Evolutionary conservation across 306 rosid genomes (phyloP).

Genomic region (Cotoneaster glaucophyllus): DNA sequence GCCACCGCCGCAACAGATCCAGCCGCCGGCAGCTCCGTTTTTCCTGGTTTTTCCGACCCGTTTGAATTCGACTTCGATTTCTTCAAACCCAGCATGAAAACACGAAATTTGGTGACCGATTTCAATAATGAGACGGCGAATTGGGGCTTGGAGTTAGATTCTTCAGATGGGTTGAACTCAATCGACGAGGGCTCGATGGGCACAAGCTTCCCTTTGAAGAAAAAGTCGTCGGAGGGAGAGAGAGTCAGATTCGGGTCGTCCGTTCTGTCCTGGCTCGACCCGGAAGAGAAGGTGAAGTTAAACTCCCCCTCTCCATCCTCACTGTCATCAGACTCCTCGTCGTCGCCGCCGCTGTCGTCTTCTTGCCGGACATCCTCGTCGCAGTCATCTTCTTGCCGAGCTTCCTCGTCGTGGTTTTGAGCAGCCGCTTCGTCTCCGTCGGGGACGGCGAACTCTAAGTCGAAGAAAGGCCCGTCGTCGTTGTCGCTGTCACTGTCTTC

Average conservation of each 20-base stretch:
- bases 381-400: background rate
- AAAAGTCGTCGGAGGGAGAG: constrained; percentile 67
- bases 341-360: constrained; percentile 7
- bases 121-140: constrained; percentile 59
- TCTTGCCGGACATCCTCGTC: constrained; percentile 7
- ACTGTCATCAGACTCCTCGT: constrained; percentile 19
- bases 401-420: background rate
- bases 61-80: constrained; percentile 37
- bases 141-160: constrained; percentile 53
- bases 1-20: constrained; percentile 14
- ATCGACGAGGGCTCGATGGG: constrained; percentile 51
- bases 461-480: constrained; percentile 90
- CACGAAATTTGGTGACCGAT: constrained; percentile 82
- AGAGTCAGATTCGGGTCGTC: constrained; percentile 66
- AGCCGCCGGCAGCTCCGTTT: constrained; percentile 20
- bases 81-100: constrained; percentile 71
- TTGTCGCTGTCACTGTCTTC: constrained; percentile 8
- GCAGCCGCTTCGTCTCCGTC: constrained; percentile 37
- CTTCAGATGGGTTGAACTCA: constrained; percentile 40
- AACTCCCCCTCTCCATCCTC: constrained; percentile 47
- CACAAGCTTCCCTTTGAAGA: constrained; percentile 68
- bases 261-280: constrained; percentile 50
- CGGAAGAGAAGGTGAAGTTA: constrained; percentile 65
- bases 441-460: constrained; percentile 71
- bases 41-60: constrained; percentile 15